Percentiles rank a stretch among this genome's conserved stretches.
Evolutionary conservation across 1,139 yeast species (phyloP).

Genomic region (Yamadazyma spencermartinsiae): DNA sequence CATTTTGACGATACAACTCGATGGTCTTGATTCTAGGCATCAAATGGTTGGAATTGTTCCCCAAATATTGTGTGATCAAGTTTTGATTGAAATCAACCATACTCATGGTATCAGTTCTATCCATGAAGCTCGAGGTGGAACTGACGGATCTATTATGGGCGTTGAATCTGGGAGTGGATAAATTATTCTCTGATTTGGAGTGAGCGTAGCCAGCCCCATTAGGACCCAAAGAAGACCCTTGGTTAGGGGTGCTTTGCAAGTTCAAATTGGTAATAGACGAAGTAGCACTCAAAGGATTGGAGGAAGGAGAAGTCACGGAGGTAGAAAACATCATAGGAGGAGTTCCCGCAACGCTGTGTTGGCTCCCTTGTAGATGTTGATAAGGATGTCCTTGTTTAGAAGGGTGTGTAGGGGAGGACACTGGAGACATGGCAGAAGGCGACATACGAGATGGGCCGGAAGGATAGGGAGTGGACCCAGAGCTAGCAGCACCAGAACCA

Average conservation of each 20-base stretch:
- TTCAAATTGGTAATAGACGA: conserved; percentile 43
- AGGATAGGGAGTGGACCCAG: background rate
- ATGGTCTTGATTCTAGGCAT: conserved; percentile 84
- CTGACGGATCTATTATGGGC: conserved; percentile 43
- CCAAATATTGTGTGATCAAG: conserved; percentile 52
- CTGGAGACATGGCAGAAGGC: too few relatives aligned
- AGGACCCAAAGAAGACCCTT: background rate
- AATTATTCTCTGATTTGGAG: conserved; percentile 34
- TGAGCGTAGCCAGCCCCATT: conserved; percentile 9
- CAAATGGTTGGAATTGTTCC: conserved; percentile 50
- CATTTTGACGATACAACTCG: conserved; percentile 83
- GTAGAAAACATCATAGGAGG: conserved; percentile 11
- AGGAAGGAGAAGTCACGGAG: conserved; percentile 26
- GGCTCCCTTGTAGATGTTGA: conserved; percentile 1
- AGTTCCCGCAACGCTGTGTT: background rate
- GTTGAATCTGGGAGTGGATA: conserved; percentile 20
- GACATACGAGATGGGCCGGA: background rate
- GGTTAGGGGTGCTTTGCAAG: conserved; percentile 15
- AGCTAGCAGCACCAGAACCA: background rate
- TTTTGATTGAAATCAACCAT: conserved; percentile 44
- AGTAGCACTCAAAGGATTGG: conserved; percentile 36
- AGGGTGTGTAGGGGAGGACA: background rate
- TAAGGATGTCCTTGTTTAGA: background rate
- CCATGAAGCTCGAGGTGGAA: conserved; percentile 39
- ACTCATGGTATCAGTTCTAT: conserved; percentile 35